phyloP scores from a whole-genome alignment of 78 protist species.

The Anaeramoeba ignava region DNA sequence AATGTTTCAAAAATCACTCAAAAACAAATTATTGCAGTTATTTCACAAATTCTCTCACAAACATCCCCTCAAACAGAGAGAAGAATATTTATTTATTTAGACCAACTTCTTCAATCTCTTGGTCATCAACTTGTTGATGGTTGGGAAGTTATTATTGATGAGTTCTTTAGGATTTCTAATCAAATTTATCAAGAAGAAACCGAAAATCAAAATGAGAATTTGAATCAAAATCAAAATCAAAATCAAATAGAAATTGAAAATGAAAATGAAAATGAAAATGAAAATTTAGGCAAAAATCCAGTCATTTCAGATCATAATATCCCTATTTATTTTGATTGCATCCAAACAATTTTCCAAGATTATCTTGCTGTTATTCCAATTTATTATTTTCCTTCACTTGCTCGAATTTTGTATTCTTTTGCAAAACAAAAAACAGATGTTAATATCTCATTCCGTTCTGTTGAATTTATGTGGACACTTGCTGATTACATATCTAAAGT shows the following conservation, averaged over 20 bases:
- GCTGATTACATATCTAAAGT: background rate
- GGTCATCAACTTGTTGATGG: background rate
- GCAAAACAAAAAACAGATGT: background rate
- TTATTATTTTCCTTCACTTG: background rate
- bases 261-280: too few relatives aligned
- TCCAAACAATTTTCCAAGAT: background rate
- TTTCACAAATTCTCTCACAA: too few relatives aligned
- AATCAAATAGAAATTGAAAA: too few relatives aligned
- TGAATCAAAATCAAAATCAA: too few relatives aligned
- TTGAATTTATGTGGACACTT: background rate
- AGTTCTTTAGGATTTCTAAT: background rate
- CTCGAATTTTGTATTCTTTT: background rate
- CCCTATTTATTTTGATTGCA: background rate
- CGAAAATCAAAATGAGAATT: too few relatives aligned
- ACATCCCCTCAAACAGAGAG: too few relatives aligned
- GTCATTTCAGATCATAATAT: background rate
- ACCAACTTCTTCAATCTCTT: background rate
- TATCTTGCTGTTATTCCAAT: background rate
- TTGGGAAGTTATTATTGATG: background rate
- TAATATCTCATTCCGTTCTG: background rate
- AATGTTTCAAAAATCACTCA: too few relatives aligned
- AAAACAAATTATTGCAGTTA: too few relatives aligned
- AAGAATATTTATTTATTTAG: too few relatives aligned
- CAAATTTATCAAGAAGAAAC: too few relatives aligned
- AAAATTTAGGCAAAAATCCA: too few relatives aligned